These are phyloP conservation scores for Hemisphaericaspora xylofermentans DNA, from an alignment of 1,139 yeast genomes.

Conservation along the genomic window DNA sequence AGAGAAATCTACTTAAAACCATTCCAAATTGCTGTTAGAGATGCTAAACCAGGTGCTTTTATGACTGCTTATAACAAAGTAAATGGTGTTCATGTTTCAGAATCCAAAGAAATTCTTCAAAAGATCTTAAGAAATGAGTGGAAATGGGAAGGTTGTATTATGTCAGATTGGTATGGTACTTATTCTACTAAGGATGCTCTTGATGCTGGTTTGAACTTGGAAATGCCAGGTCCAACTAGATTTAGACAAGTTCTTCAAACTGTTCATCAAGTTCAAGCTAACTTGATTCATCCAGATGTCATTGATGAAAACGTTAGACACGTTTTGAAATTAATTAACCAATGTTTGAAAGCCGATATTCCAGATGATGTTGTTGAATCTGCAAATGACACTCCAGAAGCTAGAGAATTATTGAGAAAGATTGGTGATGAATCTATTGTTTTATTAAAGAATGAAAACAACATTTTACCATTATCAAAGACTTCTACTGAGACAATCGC, in stretches of 20 bases:
- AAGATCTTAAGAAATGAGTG: constrained; percentile 54
- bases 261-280: constrained; percentile 34
- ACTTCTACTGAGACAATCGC: constrained; percentile 27
- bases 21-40: constrained; percentile 56
- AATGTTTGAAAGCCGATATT: constrained; percentile 41
- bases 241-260: constrained; percentile 43
- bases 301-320: constrained; percentile 46
- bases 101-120: constrained; percentile 39
- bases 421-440: constrained; percentile 54
- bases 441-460: constrained; percentile 49
- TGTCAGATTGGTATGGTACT: constrained; percentile 69
- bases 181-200: constrained; percentile 48
- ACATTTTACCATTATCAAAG: constrained; percentile 40
- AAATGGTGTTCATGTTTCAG: constrained; percentile 57
- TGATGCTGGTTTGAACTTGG: constrained; percentile 58
- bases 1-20: constrained; percentile 63
- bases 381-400: constrained; percentile 45
- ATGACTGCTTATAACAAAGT: constrained; percentile 64
- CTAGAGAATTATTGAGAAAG: constrained; percentile 42
- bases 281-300: constrained; percentile 28
- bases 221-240: constrained; percentile 62
- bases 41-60: constrained; percentile 48
- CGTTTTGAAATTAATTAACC: constrained; percentile 47
- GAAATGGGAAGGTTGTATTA: constrained; percentile 53
- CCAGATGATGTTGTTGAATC: constrained; percentile 40